These are phyloP conservation scores for Avicennia marina DNA, from an alignment of 257 asterid species.

Conservation along the genomic window DNA sequence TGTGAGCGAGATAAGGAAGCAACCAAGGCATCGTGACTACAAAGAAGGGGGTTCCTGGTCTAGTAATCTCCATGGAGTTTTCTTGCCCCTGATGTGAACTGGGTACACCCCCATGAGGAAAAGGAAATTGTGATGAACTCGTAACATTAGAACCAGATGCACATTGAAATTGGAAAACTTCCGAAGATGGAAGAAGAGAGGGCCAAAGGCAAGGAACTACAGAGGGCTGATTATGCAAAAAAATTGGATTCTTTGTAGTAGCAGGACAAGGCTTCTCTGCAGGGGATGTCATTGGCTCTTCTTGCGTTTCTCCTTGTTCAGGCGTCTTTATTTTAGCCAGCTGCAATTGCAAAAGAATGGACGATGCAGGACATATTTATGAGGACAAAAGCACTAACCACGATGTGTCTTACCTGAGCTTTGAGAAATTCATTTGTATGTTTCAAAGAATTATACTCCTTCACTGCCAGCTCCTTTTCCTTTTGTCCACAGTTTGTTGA, in stretches of 20 bases:
- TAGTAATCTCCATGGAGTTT: conserved; percentile 11
- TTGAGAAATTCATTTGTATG: conserved; percentile 35
- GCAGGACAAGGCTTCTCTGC: conserved; percentile 24
- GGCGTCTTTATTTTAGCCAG: conserved; percentile 31
- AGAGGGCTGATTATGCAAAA: conserved; percentile 33
- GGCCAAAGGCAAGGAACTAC: conserved; percentile 49
- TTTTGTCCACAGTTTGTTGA: conserved; percentile 23
- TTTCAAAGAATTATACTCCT: conserved; percentile 36
- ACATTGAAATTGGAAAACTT: conserved; percentile 25
- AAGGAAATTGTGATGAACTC: conserved; percentile 20
- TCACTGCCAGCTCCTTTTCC: conserved; percentile 55
- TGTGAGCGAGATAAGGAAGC: conserved; percentile 31
- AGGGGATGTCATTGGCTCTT: conserved; percentile 3
- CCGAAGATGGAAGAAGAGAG: conserved; percentile 27
- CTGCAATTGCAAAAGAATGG: conserved; percentile 26
- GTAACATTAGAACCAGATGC: conserved; percentile 16
- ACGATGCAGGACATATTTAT: neutral
- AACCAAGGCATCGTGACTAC: conserved; percentile 56
- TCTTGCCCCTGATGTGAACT: conserved; percentile 28
- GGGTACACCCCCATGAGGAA: conserved; percentile 8
- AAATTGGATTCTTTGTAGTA: conserved; percentile 4
- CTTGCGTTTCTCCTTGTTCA: conserved; percentile 18
- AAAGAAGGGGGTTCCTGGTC: conserved; percentile 31
- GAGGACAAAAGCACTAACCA: neutral
- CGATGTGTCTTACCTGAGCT: conserved; percentile 31